phyloP scores from a whole-genome alignment of 208 protist species.

The Novymonas esmeraldas region DNA sequence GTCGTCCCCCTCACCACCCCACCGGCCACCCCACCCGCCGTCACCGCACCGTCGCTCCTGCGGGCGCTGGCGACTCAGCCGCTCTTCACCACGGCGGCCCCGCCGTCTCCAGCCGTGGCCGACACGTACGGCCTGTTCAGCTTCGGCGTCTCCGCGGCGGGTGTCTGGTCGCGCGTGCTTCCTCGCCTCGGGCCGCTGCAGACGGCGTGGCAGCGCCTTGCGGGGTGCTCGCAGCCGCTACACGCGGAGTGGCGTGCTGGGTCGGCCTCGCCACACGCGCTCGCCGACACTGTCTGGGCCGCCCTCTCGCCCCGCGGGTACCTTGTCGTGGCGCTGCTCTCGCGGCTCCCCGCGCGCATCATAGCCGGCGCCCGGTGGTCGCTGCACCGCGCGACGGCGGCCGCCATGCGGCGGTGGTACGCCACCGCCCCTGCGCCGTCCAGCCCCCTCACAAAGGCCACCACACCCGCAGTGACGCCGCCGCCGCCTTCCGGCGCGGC shows the following conservation, averaged over 20 bases:
- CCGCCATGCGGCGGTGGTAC: constrained; percentile 17
- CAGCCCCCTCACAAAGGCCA: too few relatives aligned
- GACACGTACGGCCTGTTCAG: constrained; percentile 30
- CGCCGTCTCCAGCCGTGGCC: constrained; percentile 12
- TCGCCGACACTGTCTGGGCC: constrained; percentile 33
- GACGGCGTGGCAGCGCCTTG: constrained; percentile 20
- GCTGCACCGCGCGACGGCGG: neutral
- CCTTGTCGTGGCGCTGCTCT: constrained; percentile 27
- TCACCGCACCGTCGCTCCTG: neutral
- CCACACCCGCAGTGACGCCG: too few relatives aligned
- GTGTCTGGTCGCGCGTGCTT: constrained; percentile 26
- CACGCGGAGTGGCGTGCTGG: constrained; percentile 28
- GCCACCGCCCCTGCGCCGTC: neutral
- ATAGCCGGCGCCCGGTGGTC: constrained; percentile 1
- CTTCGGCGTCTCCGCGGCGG: constrained; percentile 30
- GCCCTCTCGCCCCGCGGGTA: constrained; percentile 32
- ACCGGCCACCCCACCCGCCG: neutral
- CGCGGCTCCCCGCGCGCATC: constrained; percentile 19
- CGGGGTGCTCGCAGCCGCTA: constrained; percentile 3
- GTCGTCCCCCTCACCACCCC: constrained; percentile 1
- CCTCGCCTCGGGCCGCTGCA: constrained; percentile 12
- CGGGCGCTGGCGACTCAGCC: neutral
- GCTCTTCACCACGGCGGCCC: constrained; percentile 13
- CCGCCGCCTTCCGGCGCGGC: too few relatives aligned
- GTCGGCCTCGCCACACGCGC: constrained; percentile 5